A percentile compares a stretch with the other conserved stretches of the same genome.
Evolutionary conservation across 805 yeast species (phyloP).

Genomic region (Nakazawaea wickerhamii): DNA sequence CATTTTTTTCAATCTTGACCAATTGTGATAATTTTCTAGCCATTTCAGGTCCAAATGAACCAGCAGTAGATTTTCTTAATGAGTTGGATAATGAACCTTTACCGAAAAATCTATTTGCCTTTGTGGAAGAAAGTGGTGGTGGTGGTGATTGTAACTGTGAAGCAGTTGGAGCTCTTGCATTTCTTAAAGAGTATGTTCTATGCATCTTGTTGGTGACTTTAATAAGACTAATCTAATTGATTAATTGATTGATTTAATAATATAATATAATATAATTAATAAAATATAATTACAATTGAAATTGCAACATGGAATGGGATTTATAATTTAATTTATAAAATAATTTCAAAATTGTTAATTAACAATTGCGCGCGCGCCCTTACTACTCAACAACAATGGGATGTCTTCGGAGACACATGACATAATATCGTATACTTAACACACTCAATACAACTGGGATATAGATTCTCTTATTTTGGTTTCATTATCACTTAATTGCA

Average conservation of each 20-base stretch:
- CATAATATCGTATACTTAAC: neutral
- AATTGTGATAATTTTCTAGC: conserved; percentile 86
- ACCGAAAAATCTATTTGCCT: conserved; percentile 68
- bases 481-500: no score
- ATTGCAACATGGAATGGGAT: no score
- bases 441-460: conserved; percentile 1
- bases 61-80: conserved; percentile 81
- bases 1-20: conserved; percentile 94
- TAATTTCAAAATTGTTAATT: conserved; percentile 4
- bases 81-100: conserved; percentile 61
- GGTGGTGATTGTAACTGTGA: conserved; percentile 76
- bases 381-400: neutral
- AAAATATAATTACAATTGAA: no score
- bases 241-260: neutral
- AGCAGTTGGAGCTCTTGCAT: conserved; percentile 76
- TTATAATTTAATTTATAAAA: no score
- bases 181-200: conserved; percentile 80
- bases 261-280: neutral
- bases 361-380: neutral
- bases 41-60: conserved; percentile 90
- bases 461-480: neutral
- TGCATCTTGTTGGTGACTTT: conserved; percentile 65
- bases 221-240: conserved; percentile 15
- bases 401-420: neutral
- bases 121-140: conserved; percentile 74